These are phyloP conservation scores for Aegilops tauschii DNA, from an alignment of 176 grass and related monocot genomes.

Conservation along the genomic window DNA sequence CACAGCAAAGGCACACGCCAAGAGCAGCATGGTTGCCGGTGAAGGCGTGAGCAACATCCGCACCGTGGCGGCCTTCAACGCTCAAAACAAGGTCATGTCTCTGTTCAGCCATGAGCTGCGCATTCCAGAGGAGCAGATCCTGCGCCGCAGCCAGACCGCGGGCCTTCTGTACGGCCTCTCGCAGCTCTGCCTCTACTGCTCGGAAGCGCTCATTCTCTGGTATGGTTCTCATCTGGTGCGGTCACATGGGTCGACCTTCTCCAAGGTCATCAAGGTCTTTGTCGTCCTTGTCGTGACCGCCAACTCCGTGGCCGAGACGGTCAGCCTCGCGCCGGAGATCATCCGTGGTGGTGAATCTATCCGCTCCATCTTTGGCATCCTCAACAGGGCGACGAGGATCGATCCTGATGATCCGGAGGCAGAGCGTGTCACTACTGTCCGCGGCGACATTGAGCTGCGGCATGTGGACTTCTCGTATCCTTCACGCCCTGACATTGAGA, in stretches of 20 bases:
- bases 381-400: conserved; percentile 73
- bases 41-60: conserved; percentile 97
- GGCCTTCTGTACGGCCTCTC: conserved; percentile 87
- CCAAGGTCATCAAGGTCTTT: conserved; percentile 97
- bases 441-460: conserved; percentile 84
- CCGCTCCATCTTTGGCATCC: conserved; percentile 80
- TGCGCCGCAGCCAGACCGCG: conserved; percentile 81
- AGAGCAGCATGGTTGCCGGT: conserved; percentile 92
- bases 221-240: conserved; percentile 84
- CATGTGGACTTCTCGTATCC: conserved; percentile 88
- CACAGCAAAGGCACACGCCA: conserved; percentile 88
- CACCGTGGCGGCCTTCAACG: conserved; percentile 92
- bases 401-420: conserved; percentile 83
- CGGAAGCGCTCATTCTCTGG: conserved; percentile 92
- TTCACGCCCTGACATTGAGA: conserved; percentile 65
- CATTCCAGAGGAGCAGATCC: conserved; percentile 68
- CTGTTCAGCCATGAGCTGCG: conserved; percentile 80
- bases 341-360: conserved; percentile 83
- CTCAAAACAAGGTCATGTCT: conserved; percentile 72
- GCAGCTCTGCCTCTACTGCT: conserved; percentile 84
- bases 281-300: conserved; percentile 96
- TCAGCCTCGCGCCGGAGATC: conserved; percentile 91
- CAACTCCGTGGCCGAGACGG: conserved; percentile 85
- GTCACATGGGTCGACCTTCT: conserved; percentile 77
- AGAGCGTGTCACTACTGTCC: conserved; percentile 60